Evolutionary conservation across 2,329 filamentous ascomycete genomes (phyloP).

Genomic region (Tympanopsis confertula): DNA sequence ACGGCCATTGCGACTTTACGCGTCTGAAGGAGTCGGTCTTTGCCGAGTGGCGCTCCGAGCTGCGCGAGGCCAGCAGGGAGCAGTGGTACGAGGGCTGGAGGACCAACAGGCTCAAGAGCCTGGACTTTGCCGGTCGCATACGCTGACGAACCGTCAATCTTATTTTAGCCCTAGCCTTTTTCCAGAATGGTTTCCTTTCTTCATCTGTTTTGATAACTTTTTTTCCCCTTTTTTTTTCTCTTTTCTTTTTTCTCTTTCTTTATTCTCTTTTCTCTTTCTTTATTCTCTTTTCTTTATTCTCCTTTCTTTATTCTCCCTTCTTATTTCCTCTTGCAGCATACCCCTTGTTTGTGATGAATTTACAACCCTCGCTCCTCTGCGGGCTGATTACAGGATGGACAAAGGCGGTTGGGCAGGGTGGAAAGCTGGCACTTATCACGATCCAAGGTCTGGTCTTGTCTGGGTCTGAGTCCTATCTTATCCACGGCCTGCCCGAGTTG

Average conservation of each 20-base stretch:
- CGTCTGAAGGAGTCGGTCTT: constrained; percentile 87
- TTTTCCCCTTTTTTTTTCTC: constrained; percentile 2
- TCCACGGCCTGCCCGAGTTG: too few species aligned
- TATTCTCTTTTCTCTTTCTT: constrained; percentile 4
- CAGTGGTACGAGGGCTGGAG: constrained; percentile 96
- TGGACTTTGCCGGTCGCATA: too few species aligned
- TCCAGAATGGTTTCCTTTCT: constrained; percentile 12
- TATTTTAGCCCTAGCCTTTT: constrained; percentile 13
- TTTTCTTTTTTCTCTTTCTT: constrained; percentile 9
- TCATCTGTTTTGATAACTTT: background rate
- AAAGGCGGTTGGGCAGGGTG: background rate
- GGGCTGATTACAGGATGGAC: background rate
- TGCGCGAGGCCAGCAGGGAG: constrained; percentile 81
- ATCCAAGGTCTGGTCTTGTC: too few species aligned
- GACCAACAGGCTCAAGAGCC: constrained; percentile 53
- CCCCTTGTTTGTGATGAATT: constrained; percentile 11
- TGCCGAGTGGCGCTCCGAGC: constrained; percentile 79
- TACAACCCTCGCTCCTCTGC: background rate
- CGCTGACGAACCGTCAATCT: too few species aligned
- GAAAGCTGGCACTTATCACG: constrained; percentile 8
- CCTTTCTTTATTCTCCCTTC: constrained; percentile 6
- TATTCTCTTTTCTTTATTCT: too few species aligned
- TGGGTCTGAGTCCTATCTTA: too few species aligned
- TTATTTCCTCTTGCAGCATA: constrained; percentile 18
- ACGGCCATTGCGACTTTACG: constrained; percentile 85